These are phyloP conservation scores for Scortechinia acanthostroma DNA, from an alignment of 2,329 filamentous ascomycete species.

Conservation along the genomic window DNA sequence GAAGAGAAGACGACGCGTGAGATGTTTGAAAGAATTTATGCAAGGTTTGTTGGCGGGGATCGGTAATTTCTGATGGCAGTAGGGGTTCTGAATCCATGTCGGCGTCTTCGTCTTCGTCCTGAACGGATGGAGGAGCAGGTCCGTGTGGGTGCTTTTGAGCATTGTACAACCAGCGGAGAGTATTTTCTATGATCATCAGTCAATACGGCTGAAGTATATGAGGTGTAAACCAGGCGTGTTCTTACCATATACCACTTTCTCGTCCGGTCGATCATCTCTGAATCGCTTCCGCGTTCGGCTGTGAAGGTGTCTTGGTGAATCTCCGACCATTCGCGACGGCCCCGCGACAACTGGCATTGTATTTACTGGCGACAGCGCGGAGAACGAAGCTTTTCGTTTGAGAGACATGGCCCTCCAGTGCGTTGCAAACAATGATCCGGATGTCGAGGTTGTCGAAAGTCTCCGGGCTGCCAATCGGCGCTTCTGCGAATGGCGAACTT, in stretches of 20 bases:
- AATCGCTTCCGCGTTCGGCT: conserved; percentile 50
- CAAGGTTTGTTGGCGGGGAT: conserved; percentile 27
- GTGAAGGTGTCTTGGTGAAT: conserved; percentile 32
- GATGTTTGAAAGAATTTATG: conserved; percentile 27
- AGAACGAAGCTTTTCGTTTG: conserved; percentile 51
- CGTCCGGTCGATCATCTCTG: conserved; percentile 47
- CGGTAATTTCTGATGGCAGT: conserved; percentile 14
- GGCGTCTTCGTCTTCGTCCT: conserved; percentile 10
- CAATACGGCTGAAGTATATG: too few species aligned
- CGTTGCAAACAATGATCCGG: background rate
- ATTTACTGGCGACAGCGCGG: conserved; percentile 23
- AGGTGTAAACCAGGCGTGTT: too few species aligned
- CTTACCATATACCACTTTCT: conserved; percentile 44
- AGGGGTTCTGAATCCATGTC: conserved; percentile 14
- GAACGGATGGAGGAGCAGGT: conserved; percentile 4
- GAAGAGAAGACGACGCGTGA: too few species aligned
- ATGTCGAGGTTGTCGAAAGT: too few species aligned
- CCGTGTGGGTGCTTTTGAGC: conserved; percentile 20
- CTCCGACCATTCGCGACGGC: conserved; percentile 16
- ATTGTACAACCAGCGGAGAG: conserved; percentile 27
- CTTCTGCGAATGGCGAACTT: too few species aligned
- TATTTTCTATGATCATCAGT: conserved; percentile 23
- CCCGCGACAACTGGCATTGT: conserved; percentile 7
- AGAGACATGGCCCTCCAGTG: conserved; percentile 34
- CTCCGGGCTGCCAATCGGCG: too few species aligned